Evolutionary conservation across 139 green algal genomes (phyloP).

Genomic region (Eudorina sp.): DNA sequence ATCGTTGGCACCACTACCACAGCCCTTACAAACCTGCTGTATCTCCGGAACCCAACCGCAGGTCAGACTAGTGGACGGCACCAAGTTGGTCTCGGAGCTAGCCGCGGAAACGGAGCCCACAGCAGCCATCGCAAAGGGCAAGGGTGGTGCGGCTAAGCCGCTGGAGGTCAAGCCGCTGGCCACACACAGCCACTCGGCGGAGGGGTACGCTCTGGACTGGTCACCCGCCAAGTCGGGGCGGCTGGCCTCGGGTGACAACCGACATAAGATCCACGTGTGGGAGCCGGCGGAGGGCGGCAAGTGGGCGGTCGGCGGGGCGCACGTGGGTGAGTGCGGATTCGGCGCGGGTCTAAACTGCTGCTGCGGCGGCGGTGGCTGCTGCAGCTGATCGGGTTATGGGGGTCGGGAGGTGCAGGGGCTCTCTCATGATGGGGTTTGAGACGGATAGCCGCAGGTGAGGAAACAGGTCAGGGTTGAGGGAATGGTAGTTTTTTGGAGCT

Average conservation of each 20-base stretch:
- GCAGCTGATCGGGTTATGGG: too few species aligned
- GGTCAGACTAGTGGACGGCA: constrained; percentile 82
- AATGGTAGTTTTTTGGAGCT: too few species aligned
- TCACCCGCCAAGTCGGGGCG: constrained; percentile 73
- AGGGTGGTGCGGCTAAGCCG: constrained; percentile 1
- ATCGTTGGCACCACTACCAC: too few species aligned
- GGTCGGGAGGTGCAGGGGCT: too few species aligned
- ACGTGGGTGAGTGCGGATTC: constrained; percentile 52
- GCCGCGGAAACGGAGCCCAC: constrained; percentile 58
- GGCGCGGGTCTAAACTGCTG: too few species aligned
- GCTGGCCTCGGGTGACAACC: constrained; percentile 85
- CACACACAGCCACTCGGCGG: constrained; percentile 71
- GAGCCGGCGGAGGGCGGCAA: constrained; percentile 80
- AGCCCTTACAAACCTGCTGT: too few species aligned
- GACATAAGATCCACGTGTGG: constrained; percentile 88
- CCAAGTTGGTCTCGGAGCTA: constrained; percentile 74
- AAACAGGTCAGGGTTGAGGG: too few species aligned
- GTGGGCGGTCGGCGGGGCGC: constrained; percentile 79
- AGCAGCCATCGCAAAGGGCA: constrained; percentile 30
- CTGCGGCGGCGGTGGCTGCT: too few species aligned
- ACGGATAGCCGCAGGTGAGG: too few species aligned
- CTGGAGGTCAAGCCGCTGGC: constrained; percentile 69
- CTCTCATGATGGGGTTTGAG: too few species aligned
- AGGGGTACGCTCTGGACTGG: constrained; percentile 96
- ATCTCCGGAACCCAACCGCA: too few species aligned